Percentiles rank a stretch among this genome's conserved stretches.
phyloP scores from a whole-genome alignment of 164 flowering plant species.

The Magnolia changhungtana region DNA sequence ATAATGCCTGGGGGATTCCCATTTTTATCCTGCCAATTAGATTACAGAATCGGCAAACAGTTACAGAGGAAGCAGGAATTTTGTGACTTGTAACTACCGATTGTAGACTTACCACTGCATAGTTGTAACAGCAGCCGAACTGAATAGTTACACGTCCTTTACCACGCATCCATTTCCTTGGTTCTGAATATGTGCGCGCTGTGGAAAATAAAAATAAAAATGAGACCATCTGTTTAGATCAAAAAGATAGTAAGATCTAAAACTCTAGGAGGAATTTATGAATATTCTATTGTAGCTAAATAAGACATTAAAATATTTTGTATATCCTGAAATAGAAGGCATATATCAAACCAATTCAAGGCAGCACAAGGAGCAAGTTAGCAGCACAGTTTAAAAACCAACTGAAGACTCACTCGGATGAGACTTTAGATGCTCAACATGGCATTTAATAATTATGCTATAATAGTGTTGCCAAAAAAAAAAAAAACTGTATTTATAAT shows the following conservation, averaged over 20 bases:
- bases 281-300: no score
- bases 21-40: slow-evolving; percentile 41
- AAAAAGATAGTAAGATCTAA: background rate
- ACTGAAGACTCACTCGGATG: no score
- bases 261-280: background rate
- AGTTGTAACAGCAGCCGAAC: slow-evolving; percentile 67
- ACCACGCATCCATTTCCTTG: slow-evolving; percentile 63
- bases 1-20: slow-evolving; percentile 65
- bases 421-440: no score
- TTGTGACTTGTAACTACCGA: background rate
- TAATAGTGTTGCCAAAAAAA: no score
- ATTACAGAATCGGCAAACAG: background rate
- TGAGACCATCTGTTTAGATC: background rate
- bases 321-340: no score
- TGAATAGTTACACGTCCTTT: slow-evolving; percentile 64
- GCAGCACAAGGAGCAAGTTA: no score
- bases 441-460: no score
- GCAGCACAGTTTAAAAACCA: no score
- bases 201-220: slow-evolving; percentile 1
- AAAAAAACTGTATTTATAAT: no score
- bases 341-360: no score
- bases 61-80: background rate
- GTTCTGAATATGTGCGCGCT: slow-evolving; percentile 55
- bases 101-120: slow-evolving; percentile 40
- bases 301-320: no score